Conservation (phyloP, 2,329 filamentous ascomycete genomes). For the Lachnellula willkommii region DNA sequence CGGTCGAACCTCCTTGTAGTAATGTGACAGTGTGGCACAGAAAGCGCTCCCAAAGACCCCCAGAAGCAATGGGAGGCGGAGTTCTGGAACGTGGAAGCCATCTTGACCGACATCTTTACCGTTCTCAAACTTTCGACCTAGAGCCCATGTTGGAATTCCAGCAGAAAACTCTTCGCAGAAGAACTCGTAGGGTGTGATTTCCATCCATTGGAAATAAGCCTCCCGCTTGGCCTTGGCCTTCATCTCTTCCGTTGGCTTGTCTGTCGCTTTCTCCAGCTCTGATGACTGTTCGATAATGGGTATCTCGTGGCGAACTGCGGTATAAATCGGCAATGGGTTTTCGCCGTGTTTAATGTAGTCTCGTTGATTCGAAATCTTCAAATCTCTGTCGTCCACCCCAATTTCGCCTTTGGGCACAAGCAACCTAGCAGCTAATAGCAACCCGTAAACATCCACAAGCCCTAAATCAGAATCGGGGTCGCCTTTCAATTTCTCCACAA, state of each 20-base stretch:
- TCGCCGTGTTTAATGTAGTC: constrained; percentile 70
- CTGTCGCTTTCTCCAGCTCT: constrained; percentile 33
- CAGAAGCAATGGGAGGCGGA: constrained; percentile 76
- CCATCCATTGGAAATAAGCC: constrained; percentile 97
- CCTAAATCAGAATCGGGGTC: constrained; percentile 77
- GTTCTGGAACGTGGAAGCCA: constrained; percentile 71
- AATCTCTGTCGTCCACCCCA: constrained; percentile 67
- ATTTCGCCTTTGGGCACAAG: constrained; percentile 83
- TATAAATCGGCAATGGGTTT: constrained; percentile 89
- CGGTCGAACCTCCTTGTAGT: constrained; percentile 90
- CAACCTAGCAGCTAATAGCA: constrained; percentile 76
- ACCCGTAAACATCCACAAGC: constrained; percentile 86
- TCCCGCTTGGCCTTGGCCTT: constrained; percentile 55
- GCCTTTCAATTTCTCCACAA: constrained; percentile 88
- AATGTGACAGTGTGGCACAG: constrained; percentile 90
- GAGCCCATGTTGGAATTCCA: constrained; percentile 90
- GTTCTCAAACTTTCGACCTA: constrained; percentile 74
- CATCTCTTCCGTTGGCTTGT: constrained; percentile 40
- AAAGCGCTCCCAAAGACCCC: constrained; percentile 97
- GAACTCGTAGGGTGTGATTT: constrained; percentile 90
- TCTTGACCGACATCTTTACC: constrained; percentile 63
- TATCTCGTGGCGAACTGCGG: constrained; percentile 91
- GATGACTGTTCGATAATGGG: constrained; percentile 52
- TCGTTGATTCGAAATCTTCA: constrained; percentile 87
- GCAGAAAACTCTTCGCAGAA: constrained; percentile 90